Base-by-base conservation (phyloP, 306 rosid genomes). In the Clitoria ternatea region DNA sequence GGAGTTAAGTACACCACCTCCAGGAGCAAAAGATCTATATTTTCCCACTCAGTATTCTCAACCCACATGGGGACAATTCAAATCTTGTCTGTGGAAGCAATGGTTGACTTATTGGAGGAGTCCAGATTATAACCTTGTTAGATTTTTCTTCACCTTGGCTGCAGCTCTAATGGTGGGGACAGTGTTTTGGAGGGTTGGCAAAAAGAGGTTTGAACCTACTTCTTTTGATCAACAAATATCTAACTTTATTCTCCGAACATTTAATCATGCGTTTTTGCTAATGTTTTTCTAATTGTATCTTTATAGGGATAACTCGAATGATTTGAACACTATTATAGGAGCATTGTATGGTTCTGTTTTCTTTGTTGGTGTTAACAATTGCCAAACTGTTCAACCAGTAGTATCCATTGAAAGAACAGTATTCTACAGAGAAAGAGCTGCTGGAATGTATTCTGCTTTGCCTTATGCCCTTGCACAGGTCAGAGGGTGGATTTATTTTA, bases 381-480 rank as follows among this genome's bases (percentile, higher is more conserved):
- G 97, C 57, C 82, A 82, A 57, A 90, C 98, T 0, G 89, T 94
- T 55, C 98, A 94, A 69, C 98, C 98, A 14, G 60, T 94, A 26
- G 85, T 94, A 1, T 79, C 97, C 4, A 22, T 86, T 35, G 98
- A 94, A 61, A 84, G 98, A 81, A 87, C 95, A 0, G 96, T 94
- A 7, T 94, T 90, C 71, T 94, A 89, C 74, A 40, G 97, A 55
- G 99, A 94, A 86, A 87, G 82, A 53, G 97, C 99, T 17, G 95
- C 99, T 5, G 97, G 97, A 65, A 86, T 94, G 96, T 94, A 94
- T 66, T 77, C 97, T 11, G 96, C 97, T 42, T 79, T 94, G 19
- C 97, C 97, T 36, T 91, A 94, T 71, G 99, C 99, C 74, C 47
- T 94, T 14, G 89, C 94, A 37, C 97, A 87, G 90, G 98, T 85